Evolutionary conservation across 148 eudicot genomes (phyloP).

Genomic region (Suaeda aralocaspica): DNA sequence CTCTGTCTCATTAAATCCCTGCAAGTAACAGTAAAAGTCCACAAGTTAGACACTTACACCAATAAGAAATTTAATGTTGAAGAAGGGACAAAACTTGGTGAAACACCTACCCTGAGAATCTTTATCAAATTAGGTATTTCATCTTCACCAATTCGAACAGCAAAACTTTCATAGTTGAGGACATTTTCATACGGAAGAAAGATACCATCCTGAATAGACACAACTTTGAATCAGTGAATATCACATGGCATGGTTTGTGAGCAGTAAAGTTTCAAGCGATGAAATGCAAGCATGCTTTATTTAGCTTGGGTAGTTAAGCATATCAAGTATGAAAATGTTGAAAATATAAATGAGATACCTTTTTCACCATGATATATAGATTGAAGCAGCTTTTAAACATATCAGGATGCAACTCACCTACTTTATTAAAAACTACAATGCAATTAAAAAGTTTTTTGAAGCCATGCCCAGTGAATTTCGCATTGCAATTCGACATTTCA

Average conservation of each 20-base stretch:
- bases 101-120: conserved; percentile 55
- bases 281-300: conserved; percentile 5
- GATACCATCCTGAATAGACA: conserved; percentile 70
- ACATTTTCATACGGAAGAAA: conserved; percentile 90
- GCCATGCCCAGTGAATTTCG: too few species aligned
- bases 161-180: conserved; percentile 89
- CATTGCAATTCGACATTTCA: too few species aligned
- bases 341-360: neutral
- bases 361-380: neutral
- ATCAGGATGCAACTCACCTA: neutral
- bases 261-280: neutral
- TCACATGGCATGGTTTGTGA: neutral
- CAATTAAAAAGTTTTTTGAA: neutral
- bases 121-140: conserved; percentile 75
- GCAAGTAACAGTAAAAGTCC: conserved; percentile 13
- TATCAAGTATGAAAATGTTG: neutral
- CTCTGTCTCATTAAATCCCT: conserved; percentile 87
- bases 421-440: neutral
- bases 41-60: conserved; percentile 12
- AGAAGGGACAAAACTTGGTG: conserved; percentile 13
- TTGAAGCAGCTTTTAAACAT: neutral
- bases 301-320: neutral
- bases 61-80: neutral
- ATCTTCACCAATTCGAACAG: conserved; percentile 82
- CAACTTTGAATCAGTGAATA: neutral